A percentile compares a stretch with the other conserved stretches of the same genome.
phyloP scores from a whole-genome alignment of 768 basidiomycete species.

The Psilocybe cubensis region DNA sequence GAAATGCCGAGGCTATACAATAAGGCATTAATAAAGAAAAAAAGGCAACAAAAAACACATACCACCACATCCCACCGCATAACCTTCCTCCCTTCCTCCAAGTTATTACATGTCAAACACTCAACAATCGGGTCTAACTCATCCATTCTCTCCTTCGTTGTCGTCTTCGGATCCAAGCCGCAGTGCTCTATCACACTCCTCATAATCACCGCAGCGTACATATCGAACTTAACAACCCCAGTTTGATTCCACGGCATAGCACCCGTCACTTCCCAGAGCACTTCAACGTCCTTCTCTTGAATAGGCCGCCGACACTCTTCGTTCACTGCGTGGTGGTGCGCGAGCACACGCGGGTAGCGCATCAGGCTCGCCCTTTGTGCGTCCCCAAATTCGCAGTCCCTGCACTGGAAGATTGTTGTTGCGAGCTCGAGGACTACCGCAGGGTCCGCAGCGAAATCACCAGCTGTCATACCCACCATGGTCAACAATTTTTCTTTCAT shows the following conservation, averaged over 20 bases:
- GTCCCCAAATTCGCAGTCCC: neutral
- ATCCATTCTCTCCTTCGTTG: slow-evolving; percentile 26
- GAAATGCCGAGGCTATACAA: neutral
- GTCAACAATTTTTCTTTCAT: neutral
- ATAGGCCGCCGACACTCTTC: too few relatives aligned
- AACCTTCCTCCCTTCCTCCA: slow-evolving; percentile 13
- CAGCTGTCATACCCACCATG: neutral
- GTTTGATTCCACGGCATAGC: neutral
- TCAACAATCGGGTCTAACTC: slow-evolving; percentile 25
- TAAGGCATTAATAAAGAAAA: neutral
- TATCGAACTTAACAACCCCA: neutral
- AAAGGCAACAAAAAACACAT: neutral
- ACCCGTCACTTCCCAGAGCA: neutral
- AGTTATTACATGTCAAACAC: slow-evolving; percentile 23
- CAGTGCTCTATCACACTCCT: neutral
- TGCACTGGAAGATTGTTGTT: neutral
- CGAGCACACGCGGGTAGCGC: neutral
- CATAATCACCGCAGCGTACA: neutral
- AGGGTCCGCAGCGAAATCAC: neutral
- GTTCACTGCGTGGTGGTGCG: neutral
- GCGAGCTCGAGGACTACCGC: neutral
- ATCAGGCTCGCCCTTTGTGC: too few relatives aligned
- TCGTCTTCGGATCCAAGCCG: slow-evolving; percentile 23
- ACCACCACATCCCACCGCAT: slow-evolving; percentile 28
- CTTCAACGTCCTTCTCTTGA: neutral